These are phyloP conservation scores for Nitzschia putrida DNA, from an alignment of 108 stramenopile species.

Conservation along the genomic window DNA sequence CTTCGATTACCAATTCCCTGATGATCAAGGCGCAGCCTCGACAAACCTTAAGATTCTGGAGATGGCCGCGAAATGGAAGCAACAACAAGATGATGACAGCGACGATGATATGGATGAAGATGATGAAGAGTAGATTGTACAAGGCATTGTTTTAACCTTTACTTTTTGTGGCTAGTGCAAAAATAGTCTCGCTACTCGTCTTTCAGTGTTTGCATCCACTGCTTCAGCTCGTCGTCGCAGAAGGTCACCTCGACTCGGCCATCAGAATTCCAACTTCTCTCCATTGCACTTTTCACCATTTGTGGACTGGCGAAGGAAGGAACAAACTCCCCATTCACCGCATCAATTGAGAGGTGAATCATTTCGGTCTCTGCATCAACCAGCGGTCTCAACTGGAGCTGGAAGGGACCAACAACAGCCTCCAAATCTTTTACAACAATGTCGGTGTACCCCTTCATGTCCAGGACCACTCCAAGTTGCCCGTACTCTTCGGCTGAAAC, in stretches of 20 bases:
- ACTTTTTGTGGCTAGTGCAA: conserved; percentile 2
- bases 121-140: conserved; percentile 27
- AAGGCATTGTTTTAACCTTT: too few species aligned
- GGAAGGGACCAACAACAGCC: conserved; percentile 70
- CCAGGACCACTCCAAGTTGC: conserved; percentile 70
- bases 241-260: conserved; percentile 64
- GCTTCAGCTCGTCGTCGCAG: conserved; percentile 61
- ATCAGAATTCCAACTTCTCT: conserved; percentile 71
- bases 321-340: conserved; percentile 78
- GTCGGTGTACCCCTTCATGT: conserved; percentile 33
- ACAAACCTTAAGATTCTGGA: conserved; percentile 93
- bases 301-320: conserved; percentile 74
- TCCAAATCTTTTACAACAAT: conserved; percentile 68
- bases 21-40: conserved; percentile 83
- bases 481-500: conserved; percentile 53
- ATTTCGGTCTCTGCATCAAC: conserved; percentile 38
- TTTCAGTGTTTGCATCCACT: conserved; percentile 36
- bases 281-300: conserved; percentile 72
- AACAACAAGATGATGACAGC: conserved; percentile 56
- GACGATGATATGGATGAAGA: conserved; percentile 48
- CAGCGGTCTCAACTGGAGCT: conserved; percentile 37
- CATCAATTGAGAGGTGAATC: conserved; percentile 56
- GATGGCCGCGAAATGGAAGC: conserved; percentile 97
- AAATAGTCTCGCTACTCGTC: conserved; percentile 9
- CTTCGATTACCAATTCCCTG: conserved; percentile 98